Conservation (phyloP, 345 rosid genomes). For the Citrus reticulata region DNA sequence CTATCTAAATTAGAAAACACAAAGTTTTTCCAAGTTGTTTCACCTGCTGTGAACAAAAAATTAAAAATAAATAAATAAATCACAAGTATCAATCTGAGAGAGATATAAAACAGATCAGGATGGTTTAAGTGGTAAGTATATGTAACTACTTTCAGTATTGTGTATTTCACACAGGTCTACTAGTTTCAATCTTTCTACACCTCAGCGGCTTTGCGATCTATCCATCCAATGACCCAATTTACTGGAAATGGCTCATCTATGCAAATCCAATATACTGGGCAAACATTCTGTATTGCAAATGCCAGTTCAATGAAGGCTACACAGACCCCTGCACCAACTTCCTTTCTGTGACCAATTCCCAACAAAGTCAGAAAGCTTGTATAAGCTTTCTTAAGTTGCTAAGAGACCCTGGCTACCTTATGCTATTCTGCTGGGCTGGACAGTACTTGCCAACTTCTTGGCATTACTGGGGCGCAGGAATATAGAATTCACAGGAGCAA, state of each 20-base stretch:
- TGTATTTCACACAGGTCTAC: constrained; percentile 6
- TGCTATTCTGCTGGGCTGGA: constrained; percentile 23
- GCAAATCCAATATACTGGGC: constrained; percentile 32
- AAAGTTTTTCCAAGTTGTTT: too few species aligned
- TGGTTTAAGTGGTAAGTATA: too few species aligned
- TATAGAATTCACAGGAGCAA: constrained; percentile 20
- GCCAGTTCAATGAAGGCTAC: constrained; percentile 22
- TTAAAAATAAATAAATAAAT: too few species aligned
- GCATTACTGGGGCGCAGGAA: constrained; percentile 23
- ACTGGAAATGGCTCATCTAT: constrained; percentile 32
- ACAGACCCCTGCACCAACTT: constrained; percentile 22
- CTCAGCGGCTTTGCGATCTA: constrained; percentile 29
- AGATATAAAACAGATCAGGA: too few species aligned
- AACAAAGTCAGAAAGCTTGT: constrained; percentile 25
- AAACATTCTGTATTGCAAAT: constrained; percentile 27
- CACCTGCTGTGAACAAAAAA: too few species aligned
- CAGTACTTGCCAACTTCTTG: constrained; percentile 19
- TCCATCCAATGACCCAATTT: constrained; percentile 25
- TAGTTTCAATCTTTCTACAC: constrained; percentile 31
- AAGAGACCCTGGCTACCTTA: constrained; percentile 25
- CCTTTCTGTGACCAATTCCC: constrained; percentile 32
- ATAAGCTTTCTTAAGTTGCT: constrained; percentile 24
- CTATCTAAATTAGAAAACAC: too few species aligned
- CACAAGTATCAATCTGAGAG: too few species aligned
- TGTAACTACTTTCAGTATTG: not conserved